A percentile compares a stretch with the other conserved stretches of the same genome.
Evolutionary conservation across 345 rosid genomes (phyloP).

Genomic region (Anastatica hierochuntica): DNA sequence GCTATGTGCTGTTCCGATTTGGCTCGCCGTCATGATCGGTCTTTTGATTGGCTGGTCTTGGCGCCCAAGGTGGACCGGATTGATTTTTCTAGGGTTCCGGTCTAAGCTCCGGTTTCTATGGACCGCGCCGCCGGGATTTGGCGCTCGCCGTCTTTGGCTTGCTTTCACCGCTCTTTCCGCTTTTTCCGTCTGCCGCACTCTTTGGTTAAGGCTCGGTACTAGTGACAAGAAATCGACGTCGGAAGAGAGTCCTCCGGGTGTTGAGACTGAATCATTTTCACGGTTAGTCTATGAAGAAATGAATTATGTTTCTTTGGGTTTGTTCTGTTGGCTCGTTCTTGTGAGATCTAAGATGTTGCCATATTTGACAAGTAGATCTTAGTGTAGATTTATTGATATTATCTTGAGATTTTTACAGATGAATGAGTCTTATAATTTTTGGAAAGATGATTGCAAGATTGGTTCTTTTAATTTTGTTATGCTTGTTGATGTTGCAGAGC

Average conservation of each 20-base stretch:
- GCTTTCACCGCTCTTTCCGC: slow-evolving; percentile 87
- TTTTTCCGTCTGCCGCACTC: slow-evolving; percentile 64
- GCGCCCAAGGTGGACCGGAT: slow-evolving; percentile 93
- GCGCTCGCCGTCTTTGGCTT: slow-evolving; percentile 90
- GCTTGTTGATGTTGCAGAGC: slow-evolving; percentile 32
- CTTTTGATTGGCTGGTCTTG: slow-evolving; percentile 95
- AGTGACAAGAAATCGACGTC: slow-evolving; percentile 28
- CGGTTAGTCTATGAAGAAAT: slow-evolving; percentile 27
- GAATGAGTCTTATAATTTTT: not conserved
- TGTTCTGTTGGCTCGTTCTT: not conserved
- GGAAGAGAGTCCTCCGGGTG: slow-evolving; percentile 5
- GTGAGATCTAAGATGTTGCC: not conserved
- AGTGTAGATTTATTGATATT: not conserved
- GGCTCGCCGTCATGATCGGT: slow-evolving; percentile 95
- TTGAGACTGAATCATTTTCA: slow-evolving; percentile 21
- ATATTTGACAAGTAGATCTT: no score
- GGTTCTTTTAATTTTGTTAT: no score
- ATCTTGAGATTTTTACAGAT: not conserved
- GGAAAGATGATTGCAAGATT: not conserved
- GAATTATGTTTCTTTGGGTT: not conserved
- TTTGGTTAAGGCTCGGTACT: slow-evolving; percentile 45
- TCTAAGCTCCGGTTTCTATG: slow-evolving; percentile 69
- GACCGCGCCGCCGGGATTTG: slow-evolving; percentile 94
- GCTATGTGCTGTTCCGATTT: slow-evolving; percentile 90
- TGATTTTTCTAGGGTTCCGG: slow-evolving; percentile 69